Evolutionary conservation across 371 early-diverging fungal genomes (phyloP).

Genomic region (Rhizopus sp.): DNA sequence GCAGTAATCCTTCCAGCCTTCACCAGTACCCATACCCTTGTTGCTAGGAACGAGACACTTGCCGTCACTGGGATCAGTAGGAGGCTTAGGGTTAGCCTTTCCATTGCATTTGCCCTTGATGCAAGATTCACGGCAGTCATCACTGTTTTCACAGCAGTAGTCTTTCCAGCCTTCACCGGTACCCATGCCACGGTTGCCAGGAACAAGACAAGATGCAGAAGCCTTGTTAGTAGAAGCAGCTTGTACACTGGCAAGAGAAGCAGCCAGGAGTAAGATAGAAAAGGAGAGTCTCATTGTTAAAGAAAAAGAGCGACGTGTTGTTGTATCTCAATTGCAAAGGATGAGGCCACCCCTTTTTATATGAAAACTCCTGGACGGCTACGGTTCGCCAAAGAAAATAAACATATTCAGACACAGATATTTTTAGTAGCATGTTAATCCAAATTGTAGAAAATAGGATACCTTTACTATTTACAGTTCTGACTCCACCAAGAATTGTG

Average conservation of each 20-base stretch:
- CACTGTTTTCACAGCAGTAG: background rate
- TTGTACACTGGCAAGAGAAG: constrained; percentile 1
- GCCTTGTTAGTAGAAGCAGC: background rate
- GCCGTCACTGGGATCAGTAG: background rate
- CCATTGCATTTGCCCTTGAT: background rate
- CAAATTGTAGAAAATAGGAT: no score
- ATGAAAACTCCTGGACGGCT: no score
- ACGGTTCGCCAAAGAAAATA: no score
- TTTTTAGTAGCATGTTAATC: no score
- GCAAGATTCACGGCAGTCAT: constrained; percentile 2
- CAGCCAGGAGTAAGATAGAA: background rate
- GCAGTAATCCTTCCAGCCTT: background rate
- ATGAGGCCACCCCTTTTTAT: no score
- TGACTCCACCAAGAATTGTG: no score
- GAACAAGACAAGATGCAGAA: constrained; percentile 2
- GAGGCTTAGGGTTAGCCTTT: background rate
- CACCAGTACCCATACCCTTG: background rate
- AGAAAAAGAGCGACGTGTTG: no score
- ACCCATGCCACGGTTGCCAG: background rate
- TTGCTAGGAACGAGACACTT: no score
- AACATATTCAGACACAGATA: no score
- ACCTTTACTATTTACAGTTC: no score
- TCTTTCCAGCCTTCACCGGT: background rate
- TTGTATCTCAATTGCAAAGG: no score
- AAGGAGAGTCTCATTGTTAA: background rate